Percentiles rank a stretch among this genome's conserved stretches.
Conservation (phyloP, 257 asterid genomes). For the Mitragyna speciosa region DNA sequence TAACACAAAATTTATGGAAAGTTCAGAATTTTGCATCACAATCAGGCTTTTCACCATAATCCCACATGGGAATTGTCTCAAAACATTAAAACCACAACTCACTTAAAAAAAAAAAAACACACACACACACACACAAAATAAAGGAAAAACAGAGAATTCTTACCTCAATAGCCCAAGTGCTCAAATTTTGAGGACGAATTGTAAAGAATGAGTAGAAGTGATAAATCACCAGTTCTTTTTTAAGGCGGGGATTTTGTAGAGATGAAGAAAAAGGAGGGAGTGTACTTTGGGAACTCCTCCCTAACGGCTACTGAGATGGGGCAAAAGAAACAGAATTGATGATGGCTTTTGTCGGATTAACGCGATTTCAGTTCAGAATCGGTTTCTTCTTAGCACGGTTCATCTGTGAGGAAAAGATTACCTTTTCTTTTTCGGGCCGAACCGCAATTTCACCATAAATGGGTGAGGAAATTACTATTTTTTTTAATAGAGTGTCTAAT, state of each 20-base stretch:
- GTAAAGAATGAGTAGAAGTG: background rate
- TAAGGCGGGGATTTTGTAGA: constrained; percentile 8
- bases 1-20: background rate
- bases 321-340: background rate
- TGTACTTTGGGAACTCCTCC: background rate
- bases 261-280: constrained; percentile 18
- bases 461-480: background rate
- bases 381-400: constrained; percentile 13
- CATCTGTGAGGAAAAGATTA: background rate
- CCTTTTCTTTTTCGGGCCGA: background rate
- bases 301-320: constrained; percentile 16
- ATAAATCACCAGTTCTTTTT: background rate
- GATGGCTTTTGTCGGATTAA: background rate
- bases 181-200: constrained; percentile 9
- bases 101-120: background rate
- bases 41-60: background rate
- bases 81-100: background rate
- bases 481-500: too few relatives aligned
- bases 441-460: background rate
- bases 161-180: constrained; percentile 12
- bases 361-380: constrained; percentile 27
- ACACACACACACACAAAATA: too few relatives aligned
- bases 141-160: background rate
- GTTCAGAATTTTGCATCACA: background rate
- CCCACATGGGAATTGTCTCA: background rate